phyloP scores from a whole-genome alignment of 2,329 filamentous ascomycete genomes.

The Colletotrichum agaves region DNA sequence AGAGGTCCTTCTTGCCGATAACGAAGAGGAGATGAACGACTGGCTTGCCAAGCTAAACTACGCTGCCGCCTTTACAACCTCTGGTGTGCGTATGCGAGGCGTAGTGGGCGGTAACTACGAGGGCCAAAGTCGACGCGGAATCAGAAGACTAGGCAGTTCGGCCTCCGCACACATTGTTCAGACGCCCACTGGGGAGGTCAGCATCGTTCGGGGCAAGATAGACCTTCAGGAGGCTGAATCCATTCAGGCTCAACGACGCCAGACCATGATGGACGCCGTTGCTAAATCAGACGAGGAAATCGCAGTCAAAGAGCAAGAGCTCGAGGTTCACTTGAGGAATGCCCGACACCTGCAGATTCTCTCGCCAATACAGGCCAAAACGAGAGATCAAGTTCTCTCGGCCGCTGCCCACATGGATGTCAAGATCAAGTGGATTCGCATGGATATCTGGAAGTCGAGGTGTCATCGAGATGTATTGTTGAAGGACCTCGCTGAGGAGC shows the following conservation, averaged over 20 bases:
- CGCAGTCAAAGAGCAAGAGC: conserved; percentile 75
- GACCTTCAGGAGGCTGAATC: conserved; percentile 87
- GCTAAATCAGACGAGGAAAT: conserved; percentile 84
- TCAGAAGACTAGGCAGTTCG: conserved; percentile 76
- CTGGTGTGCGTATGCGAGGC: conserved; percentile 89
- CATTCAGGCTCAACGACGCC: conserved; percentile 82
- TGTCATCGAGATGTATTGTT: conserved; percentile 90
- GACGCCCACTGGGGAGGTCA: conserved; percentile 78
- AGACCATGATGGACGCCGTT: conserved; percentile 87
- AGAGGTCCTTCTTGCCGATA: conserved; percentile 90
- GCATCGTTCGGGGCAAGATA: conserved; percentile 77
- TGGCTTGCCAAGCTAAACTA: conserved; percentile 98
- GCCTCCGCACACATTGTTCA: conserved; percentile 70
- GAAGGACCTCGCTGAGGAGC: conserved; percentile 83
- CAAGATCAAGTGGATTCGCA: conserved; percentile 91
- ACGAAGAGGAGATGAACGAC: conserved; percentile 92
- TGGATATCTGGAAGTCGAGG: conserved; percentile 91
- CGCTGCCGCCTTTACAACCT: conserved; percentile 91
- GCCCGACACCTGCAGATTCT: conserved; percentile 89
- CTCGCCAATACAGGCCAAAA: conserved; percentile 90
- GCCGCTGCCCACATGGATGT: conserved; percentile 87
- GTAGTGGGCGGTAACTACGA: conserved; percentile 88
- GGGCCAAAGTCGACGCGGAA: conserved; percentile 78
- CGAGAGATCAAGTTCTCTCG: conserved; percentile 85
- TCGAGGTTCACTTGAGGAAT: conserved; percentile 87